These are phyloP conservation scores for Thalassiosira allenii DNA, from an alignment of 352 stramenopile genomes.

Conservation along the genomic window DNA sequence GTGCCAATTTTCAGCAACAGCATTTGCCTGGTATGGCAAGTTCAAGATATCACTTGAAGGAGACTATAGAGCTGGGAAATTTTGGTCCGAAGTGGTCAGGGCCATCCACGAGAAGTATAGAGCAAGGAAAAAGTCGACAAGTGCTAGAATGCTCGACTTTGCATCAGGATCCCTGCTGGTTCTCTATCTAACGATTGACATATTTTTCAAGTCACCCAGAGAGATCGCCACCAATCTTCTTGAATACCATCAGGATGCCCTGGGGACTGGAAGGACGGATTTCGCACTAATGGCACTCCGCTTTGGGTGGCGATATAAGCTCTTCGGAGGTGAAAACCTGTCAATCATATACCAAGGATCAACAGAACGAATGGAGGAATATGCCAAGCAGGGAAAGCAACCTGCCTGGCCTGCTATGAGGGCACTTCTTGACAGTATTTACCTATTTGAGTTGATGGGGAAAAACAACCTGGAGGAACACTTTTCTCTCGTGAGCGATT, in stretches of 20 bases:
- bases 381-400: background rate
- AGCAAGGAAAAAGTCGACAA: background rate
- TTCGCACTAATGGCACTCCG: constrained; percentile 2
- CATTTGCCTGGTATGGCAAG: constrained; percentile 19
- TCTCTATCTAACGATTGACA: constrained; percentile 29
- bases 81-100: constrained; percentile 9
- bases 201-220: constrained; percentile 1
- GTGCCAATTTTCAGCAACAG: no score
- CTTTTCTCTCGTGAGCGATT: background rate
- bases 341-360: constrained; percentile 9
- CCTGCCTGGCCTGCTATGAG: background rate
- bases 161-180: no score
- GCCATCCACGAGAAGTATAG: constrained; percentile 12
- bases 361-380: background rate
- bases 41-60: no score
- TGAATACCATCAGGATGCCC: constrained; percentile 4
- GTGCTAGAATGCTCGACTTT: no score
- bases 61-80: constrained; percentile 13
- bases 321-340: constrained; percentile 27
- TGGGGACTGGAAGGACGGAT: constrained; percentile 15
- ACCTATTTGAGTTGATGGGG: background rate
- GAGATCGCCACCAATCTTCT: constrained; percentile 6
- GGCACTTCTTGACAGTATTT: background rate
- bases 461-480: background rate
- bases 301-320: constrained; percentile 6